Evolutionary conservation across 1,284 basidiomycete species (phyloP).

Genomic region (Ceratobasidium sp.): DNA sequence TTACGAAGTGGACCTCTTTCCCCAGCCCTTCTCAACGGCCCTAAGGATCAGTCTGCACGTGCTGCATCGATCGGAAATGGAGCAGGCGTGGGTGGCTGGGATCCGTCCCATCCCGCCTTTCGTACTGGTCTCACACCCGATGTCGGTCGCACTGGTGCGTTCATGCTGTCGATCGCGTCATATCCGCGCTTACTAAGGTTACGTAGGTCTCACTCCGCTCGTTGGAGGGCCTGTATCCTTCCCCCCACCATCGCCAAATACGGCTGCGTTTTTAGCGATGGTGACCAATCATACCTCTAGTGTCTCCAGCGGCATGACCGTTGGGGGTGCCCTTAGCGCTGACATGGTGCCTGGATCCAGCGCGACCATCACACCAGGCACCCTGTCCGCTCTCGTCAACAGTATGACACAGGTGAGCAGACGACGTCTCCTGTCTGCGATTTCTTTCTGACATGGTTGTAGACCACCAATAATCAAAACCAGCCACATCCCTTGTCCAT

Average conservation of each 20-base stretch:
- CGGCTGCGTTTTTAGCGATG: conserved; percentile 92
- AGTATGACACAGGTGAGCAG: conserved; percentile 49
- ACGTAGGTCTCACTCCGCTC: conserved; percentile 80
- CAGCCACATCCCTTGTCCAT: conserved; percentile 52
- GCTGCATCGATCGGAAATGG: conserved; percentile 54
- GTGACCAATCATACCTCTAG: conserved; percentile 76
- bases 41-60: conserved; percentile 63
- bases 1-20: conserved; percentile 92
- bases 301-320: conserved; percentile 52
- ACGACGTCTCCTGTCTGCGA: conserved; percentile 45
- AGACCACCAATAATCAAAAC: conserved; percentile 50
- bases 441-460: conserved; percentile 10
- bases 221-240: conserved; percentile 81
- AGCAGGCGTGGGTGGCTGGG: conserved; percentile 46
- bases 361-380: conserved; percentile 91
- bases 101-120: conserved; percentile 48
- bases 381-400: conserved; percentile 78
- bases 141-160: conserved; percentile 63
- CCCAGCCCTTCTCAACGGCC: conserved; percentile 95
- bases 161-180: neutral
- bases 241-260: conserved; percentile 89
- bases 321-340: conserved; percentile 67
- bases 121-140: conserved; percentile 80
- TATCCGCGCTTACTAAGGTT: conserved; percentile 32
- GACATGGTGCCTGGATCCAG: conserved; percentile 68